A percentile compares a stretch with the other conserved stretches of the same genome.
These are phyloP conservation scores for Kwoniella sp. DNA, from an alignment of 768 basidiomycete species.

Conservation along the genomic window DNA sequence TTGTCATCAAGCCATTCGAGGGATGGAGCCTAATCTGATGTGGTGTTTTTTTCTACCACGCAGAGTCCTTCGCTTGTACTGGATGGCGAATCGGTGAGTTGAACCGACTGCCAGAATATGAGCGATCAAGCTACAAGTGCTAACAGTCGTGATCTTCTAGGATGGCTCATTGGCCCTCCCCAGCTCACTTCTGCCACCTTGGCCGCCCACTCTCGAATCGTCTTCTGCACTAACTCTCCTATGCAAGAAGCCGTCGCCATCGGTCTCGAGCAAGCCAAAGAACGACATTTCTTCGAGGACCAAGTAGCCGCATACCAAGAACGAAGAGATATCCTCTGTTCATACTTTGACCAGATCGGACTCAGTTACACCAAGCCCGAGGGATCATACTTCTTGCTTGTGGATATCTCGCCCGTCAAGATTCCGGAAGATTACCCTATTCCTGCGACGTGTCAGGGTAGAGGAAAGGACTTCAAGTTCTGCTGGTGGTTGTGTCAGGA, in stretches of 20 bases:
- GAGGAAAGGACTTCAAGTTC: conserved; percentile 90
- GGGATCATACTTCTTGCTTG: conserved; percentile 85
- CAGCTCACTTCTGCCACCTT: conserved; percentile 82
- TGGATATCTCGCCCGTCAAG: conserved; percentile 61
- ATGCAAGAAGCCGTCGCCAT: conserved; percentile 89
- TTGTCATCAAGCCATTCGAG: too few relatives aligned
- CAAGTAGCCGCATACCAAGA: conserved; percentile 78
- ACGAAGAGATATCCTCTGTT: conserved; percentile 71
- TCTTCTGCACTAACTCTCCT: conserved; percentile 93
- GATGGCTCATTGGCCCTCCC: conserved; percentile 88
- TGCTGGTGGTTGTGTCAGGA: conserved; percentile 93
- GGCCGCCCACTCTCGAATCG: conserved; percentile 87
- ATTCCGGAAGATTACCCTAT: conserved; percentile 83
- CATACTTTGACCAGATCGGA: conserved; percentile 79
- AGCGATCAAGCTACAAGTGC: not conserved
- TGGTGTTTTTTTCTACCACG: not conserved
- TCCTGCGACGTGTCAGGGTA: conserved; percentile 70
- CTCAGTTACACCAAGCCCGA: conserved; percentile 84
- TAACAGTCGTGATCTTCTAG: conserved; percentile 48
- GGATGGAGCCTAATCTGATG: too few relatives aligned
- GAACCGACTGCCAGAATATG: not conserved
- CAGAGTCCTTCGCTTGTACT: conserved; percentile 93
- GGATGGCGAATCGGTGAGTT: conserved; percentile 78
- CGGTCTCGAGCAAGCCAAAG: conserved; percentile 77
- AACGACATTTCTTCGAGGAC: conserved; percentile 73